Percentiles rank a stretch among this genome's conserved stretches.
phyloP scores from a whole-genome alignment of 2,329 filamentous ascomycete genomes.

The Phialophora verrucosa region DNA sequence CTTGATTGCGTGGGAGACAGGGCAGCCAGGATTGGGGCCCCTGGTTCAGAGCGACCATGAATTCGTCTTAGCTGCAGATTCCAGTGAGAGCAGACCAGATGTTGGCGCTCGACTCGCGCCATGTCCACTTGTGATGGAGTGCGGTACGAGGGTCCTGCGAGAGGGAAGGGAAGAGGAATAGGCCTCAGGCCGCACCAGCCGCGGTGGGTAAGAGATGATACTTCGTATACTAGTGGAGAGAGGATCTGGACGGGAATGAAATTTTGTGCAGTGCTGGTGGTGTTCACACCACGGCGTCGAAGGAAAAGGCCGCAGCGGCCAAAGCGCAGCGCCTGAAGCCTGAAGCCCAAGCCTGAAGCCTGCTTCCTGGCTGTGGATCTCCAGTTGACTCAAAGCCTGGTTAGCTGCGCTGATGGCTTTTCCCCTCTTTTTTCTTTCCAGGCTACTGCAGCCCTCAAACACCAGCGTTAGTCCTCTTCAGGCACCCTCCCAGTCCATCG shows the following conservation, averaged over 20 bases:
- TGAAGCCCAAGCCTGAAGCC: background rate
- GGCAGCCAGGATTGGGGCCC: conserved; percentile 26
- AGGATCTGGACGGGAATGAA: conserved; percentile 6
- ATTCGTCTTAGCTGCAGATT: conserved; percentile 28
- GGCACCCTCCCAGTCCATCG: conserved; percentile 16
- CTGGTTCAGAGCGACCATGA: conserved; percentile 9
- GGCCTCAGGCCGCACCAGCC: conserved; percentile 14
- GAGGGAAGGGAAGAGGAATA: background rate
- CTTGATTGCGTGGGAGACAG: conserved; percentile 32
- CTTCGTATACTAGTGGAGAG: conserved; percentile 18
- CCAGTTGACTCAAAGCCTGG: background rate
- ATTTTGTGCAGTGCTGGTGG: conserved; percentile 15
- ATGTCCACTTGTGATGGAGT: conserved; percentile 8
- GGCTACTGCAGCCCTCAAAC: conserved; percentile 20
- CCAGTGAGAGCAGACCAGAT: conserved; percentile 8
- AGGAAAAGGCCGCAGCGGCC: background rate
- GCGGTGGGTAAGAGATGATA: conserved; percentile 9
- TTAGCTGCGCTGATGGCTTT: background rate
- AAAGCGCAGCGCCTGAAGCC: background rate
- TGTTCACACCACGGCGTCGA: conserved; percentile 7
- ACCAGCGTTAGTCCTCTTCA: conserved; percentile 17
- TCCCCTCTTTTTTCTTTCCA: conserved; percentile 19
- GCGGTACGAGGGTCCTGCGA: background rate
- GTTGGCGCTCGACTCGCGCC: conserved; percentile 6
- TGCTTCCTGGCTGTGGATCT: background rate